Conservation (phyloP, 2,329 filamentous ascomycete genomes). For the Tympanopsis confertula region DNA sequence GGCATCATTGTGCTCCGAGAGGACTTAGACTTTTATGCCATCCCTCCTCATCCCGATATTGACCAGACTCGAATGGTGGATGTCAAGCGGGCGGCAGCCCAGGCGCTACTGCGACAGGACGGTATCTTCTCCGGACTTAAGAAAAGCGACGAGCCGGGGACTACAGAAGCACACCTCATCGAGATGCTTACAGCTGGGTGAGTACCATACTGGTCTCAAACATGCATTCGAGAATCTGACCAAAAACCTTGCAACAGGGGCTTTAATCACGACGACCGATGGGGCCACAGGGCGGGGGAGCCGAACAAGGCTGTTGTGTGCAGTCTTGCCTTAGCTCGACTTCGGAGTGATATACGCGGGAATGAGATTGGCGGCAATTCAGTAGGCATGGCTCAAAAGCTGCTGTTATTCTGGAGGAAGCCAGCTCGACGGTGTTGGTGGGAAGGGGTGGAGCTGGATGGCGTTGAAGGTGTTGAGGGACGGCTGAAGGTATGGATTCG, state of each 20-base stretch:
- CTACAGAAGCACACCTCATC: constrained; percentile 94
- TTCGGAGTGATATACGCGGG: constrained; percentile 84
- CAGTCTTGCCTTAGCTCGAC: constrained; percentile 81
- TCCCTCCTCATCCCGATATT: constrained; percentile 77
- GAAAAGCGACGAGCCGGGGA: constrained; percentile 92
- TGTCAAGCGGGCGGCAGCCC: constrained; percentile 83
- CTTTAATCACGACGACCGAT: constrained; percentile 88
- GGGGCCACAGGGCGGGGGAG: constrained; percentile 91
- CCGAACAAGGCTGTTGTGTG: constrained; percentile 98
- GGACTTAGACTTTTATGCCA: constrained; percentile 94
- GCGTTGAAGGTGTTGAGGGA: constrained; percentile 81
- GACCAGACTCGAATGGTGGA: constrained; percentile 84
- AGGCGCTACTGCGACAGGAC: constrained; percentile 74
- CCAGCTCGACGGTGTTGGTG: constrained; percentile 95
- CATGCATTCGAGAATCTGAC: constrained; percentile 7
- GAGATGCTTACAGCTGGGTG: constrained; percentile 99
- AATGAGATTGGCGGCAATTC: constrained; percentile 64
- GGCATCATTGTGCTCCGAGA: constrained; percentile 95
- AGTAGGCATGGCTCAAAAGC: constrained; percentile 96
- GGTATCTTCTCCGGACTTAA: constrained; percentile 93
- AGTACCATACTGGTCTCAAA: constrained; percentile 16
- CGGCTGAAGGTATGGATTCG: constrained; percentile 97
- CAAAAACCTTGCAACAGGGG: constrained; percentile 43
- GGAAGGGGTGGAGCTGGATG: constrained; percentile 87
- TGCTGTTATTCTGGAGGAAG: constrained; percentile 95